phyloP scores from a whole-genome alignment of 345 rosid genomes.

The Anacardium occidentale region DNA sequence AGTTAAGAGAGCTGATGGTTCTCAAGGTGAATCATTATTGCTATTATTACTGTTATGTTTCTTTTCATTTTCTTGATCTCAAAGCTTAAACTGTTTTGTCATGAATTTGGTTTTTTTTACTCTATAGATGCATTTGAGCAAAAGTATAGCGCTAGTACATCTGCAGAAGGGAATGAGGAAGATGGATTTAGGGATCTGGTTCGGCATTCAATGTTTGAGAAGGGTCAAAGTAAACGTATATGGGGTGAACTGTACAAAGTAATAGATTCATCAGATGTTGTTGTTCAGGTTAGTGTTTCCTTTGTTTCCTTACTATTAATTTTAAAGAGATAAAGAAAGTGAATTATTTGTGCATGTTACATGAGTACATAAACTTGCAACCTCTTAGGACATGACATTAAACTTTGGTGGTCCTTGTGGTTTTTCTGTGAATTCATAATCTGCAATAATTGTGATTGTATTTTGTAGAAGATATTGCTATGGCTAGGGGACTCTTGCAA shows the following conservation, averaged over 20 bases:
- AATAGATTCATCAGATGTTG: conserved; percentile 90
- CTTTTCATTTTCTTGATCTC: conserved; percentile 4
- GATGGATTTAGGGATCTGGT: conserved; percentile 91
- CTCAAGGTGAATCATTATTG: conserved; percentile 57
- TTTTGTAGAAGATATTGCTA: too few relatives aligned
- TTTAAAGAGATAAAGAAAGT: not conserved
- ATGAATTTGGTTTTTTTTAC: conserved; percentile 7
- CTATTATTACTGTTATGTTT: not conserved
- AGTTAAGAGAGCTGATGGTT: conserved; percentile 67
- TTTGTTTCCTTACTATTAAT: not conserved
- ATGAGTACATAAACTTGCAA: not conserved
- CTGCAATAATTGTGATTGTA: not conserved
- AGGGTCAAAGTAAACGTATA: conserved; percentile 97
- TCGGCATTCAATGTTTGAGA: conserved; percentile 94
- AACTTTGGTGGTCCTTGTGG: too few relatives aligned
- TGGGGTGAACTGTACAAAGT: conserved; percentile 99
- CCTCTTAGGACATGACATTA: too few relatives aligned
- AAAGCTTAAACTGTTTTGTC: not conserved
- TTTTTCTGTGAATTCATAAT: too few relatives aligned
- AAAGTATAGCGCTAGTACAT: conserved; percentile 40
- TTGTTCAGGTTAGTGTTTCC: conserved; percentile 65
- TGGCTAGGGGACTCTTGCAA: too few relatives aligned
- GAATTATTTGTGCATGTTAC: not conserved
- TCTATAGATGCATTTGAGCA: conserved; percentile 65
- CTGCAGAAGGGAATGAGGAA: conserved; percentile 54